Base-by-base conservation (phyloP, 202 grass and related monocot species). In the Setaria viridis region DNA sequence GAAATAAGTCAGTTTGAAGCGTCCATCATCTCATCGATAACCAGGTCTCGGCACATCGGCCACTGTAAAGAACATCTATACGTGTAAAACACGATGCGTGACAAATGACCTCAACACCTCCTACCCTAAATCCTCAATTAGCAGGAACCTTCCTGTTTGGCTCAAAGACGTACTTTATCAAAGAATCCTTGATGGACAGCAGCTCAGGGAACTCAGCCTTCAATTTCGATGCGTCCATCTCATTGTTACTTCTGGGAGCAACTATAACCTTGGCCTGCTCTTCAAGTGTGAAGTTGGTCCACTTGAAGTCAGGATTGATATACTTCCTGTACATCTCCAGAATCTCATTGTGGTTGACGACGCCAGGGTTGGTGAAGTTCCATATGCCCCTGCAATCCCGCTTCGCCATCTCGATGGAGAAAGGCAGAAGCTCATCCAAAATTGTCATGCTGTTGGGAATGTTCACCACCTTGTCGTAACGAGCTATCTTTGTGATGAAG, bases 301-400 rank as follows among this genome's bases (percentile, higher is more conserved):
- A 95, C 82, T 89, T 92, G 88, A 92, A 92, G 58, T 83, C 51
- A 4, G 85, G 77, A 15, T 90, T 86, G 7, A 94, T 88, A 85
- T 94, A 90, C 54, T 90, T 84, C 75, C 84, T 94, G 47, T 94
- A 94, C 93, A 94, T 92, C 74, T 92, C 93, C 90, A 94, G 82
- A 67, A 94, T 94, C 83, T 94, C 93, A 19, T 94, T 94, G 82
- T 85, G 11, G 47, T 34, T 46, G 59, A 95, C 90, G 68, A 90
- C 90, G 6, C 93, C 93, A 84, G 93, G 93, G 55, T 95, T 95
- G n/a, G 93, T 95, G 79, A 95, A 95, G 70, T 95, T 95, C 90
- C 90, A 95, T 76, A 95, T 95, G 78, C 93, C 90, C 33, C 93
- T 62, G 76, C 88, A 79, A 70, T 95, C 85, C 70, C 90, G 74